phyloP scores from a whole-genome alignment of 257 asterid species.

The Euphrasia confusa region DNA sequence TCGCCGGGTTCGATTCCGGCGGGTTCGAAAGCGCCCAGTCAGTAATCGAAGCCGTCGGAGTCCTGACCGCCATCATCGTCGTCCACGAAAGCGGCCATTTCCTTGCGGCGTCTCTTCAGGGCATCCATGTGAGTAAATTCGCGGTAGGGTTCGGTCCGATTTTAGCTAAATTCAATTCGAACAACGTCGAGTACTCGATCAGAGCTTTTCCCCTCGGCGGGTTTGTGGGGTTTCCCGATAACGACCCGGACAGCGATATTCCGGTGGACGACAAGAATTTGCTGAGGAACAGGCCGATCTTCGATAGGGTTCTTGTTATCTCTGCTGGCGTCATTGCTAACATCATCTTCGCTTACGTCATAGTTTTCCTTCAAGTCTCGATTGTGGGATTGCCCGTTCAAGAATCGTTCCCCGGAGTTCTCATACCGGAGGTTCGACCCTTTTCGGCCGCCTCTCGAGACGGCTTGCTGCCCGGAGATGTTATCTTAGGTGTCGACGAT shows the following conservation, averaged over 20 bases:
- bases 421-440: slow-evolving; percentile 90
- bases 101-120: slow-evolving; percentile 87
- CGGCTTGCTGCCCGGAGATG: slow-evolving; percentile 84
- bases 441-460: slow-evolving; percentile 83
- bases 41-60: slow-evolving; percentile 73
- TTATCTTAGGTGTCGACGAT: slow-evolving; percentile 70
- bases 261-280: slow-evolving; percentile 81
- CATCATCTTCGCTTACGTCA: slow-evolving; percentile 65
- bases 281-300: slow-evolving; percentile 76
- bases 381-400: slow-evolving; percentile 96
- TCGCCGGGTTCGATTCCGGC: slow-evolving; percentile 59
- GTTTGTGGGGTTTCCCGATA: slow-evolving; percentile 95
- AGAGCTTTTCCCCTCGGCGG: slow-evolving; percentile 98
- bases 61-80: slow-evolving; percentile 72
- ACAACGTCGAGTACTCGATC: slow-evolving; percentile 85
- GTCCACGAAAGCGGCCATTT: slow-evolving; percentile 96
- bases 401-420: slow-evolving; percentile 94
- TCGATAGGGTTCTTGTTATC: slow-evolving; percentile 80
- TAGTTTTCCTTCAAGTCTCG: slow-evolving; percentile 67
- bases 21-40: slow-evolving; percentile 72
- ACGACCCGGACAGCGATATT: slow-evolving; percentile 91
- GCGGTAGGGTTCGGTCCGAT: slow-evolving; percentile 97
- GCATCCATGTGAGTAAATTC: slow-evolving; percentile 94
- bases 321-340: slow-evolving; percentile 98
- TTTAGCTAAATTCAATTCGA: slow-evolving; percentile 73